Base-by-base conservation (phyloP, 2,329 filamentous ascomycete genomes). In the Aureobasidium sp. region DNA sequence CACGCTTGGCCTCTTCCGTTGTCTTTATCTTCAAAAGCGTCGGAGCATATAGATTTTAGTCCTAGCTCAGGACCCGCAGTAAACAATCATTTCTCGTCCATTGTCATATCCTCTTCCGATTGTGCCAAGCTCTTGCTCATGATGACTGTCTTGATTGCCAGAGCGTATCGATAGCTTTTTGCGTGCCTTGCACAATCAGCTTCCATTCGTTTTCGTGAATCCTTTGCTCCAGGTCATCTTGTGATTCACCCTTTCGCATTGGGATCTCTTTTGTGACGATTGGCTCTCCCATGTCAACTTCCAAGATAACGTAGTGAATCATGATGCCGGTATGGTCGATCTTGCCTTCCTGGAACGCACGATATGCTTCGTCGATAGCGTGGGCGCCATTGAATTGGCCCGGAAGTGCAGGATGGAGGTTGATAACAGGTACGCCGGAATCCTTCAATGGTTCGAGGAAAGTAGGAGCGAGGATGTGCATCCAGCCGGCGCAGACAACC, bases 401-500 rank as follows among this genome's bases (percentile, higher is more conserved):
- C 70, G 82, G 87, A 44, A 90, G 74, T 3, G 87, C 85, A 12
- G 90, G 91, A 71, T 96, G 91, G 44, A 96, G 75, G 71, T 96
- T 96, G 69, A 96, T 92, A 48, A 93, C 85, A 27, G 81, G 82
- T 39, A 93, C 79, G 0, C 81, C 82, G 0, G 80, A 83, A 13
- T 73, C 76, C 37, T 83, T 80, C 8, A 96, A 71, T 1, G 90
- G 89, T 9, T 82, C 79, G 52, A 96, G 77, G 72, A 95, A 94
- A 1, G 79, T 77, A 2, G 79, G 78, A 0, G 85, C 86, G 53
- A 95, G 82, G 63, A 95, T 87, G 72, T 94, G 87, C 90, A 95
- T 95, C 82, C 89, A 95, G 2, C 92, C 91, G 3, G 89, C 87
- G 67, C 92, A 88, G 9, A 94, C 87, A 53, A 96, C 84, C 61